phyloP scores from a whole-genome alignment of 768 basidiomycete genomes.

The Paxillus rubicundulus region DNA sequence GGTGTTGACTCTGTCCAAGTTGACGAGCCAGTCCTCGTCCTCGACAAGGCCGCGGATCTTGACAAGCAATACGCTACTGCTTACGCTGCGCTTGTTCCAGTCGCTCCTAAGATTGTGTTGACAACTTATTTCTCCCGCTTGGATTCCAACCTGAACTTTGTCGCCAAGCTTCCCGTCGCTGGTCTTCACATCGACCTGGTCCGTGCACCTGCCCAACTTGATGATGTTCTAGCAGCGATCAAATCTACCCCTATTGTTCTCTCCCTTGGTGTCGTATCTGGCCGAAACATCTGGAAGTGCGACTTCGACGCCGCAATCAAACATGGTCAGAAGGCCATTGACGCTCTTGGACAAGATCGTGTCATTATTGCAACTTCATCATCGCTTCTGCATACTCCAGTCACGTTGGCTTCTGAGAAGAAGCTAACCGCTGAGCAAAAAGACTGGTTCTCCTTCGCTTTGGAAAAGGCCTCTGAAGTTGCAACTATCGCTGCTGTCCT shows the following conservation, averaged over 20 bases:
- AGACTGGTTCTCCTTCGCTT: conserved; percentile 98
- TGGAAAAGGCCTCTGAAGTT: conserved; percentile 94
- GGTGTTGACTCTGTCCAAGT: conserved; percentile 95
- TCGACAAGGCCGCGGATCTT: conserved; percentile 75
- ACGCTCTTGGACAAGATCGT: conserved; percentile 78
- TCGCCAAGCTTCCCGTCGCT: conserved; percentile 88
- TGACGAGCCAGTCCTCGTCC: conserved; percentile 94
- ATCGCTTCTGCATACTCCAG: conserved; percentile 96
- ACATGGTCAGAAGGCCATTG: conserved; percentile 80
- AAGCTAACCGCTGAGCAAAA: conserved; percentile 86
- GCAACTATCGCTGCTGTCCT: conserved; percentile 80
- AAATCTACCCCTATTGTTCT: conserved; percentile 79
- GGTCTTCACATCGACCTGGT: conserved; percentile 96
- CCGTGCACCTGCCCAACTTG: conserved; percentile 89
- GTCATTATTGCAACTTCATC: conserved; percentile 96
- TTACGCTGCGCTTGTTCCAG: conserved; percentile 77
- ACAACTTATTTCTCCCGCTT: conserved; percentile 98
- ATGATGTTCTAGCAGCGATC: conserved; percentile 74
- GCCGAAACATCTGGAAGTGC: conserved; percentile 99
- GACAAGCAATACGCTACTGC: conserved; percentile 78
- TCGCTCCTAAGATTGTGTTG: conserved; percentile 88
- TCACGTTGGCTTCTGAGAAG: conserved; percentile 89
- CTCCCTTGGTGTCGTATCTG: conserved; percentile 94
- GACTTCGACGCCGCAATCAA: conserved; percentile 85
- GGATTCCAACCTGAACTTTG: conserved; percentile 83